Evolutionary conservation across 2,329 filamentous ascomycete genomes (phyloP), one percentile per base, ranked within the genome.

Genomic region (Pseudocercospora cruenta): DNA sequence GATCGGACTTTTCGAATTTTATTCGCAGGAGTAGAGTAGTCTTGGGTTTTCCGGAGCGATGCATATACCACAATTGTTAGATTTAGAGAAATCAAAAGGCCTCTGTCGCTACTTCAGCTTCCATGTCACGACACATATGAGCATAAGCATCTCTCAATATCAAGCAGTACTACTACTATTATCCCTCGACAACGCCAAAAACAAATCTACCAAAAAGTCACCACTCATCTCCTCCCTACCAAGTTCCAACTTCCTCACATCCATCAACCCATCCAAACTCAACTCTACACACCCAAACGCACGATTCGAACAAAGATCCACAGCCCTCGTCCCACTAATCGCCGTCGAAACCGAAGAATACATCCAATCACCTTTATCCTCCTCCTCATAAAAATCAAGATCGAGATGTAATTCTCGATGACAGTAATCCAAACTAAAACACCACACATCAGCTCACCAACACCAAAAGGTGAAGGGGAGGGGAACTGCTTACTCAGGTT

Each of bases 51-150:
- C 19, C 6, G 55, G 24, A 58, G 55, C 55, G 55, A 39, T 58
- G 33, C 53, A 58, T 58, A 58, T 58, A 58, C 55, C 55, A 58
- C 55, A 24, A 1, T 43, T 43, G 39, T 43, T 43, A 43, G 39
- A 43, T 43, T 19, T 43, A 43, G 39, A 39, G 36, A n/a, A 43
- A 43, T 19, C 39, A 43, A 43, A 43, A 43, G 12, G 39, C 39
- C 39, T 43, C 39, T 19, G 39, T 3, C 7, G 39, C 39, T 43
- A 6, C 39, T 3, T 2, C 5, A 19, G 4, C 16, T 43, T 43
- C 16, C 12, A 39, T 16, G 36, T 39, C 36, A 4, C 6, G 14
- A 39, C 14, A 16, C 36, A 39, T n/a, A n/a, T n/a, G n/a, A n/a
- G n/a, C n/a, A n/a, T n/a, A n/a, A n/a, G n/a, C n/a, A n/a, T n/a